Base-by-base conservation (phyloP, 2,329 filamentous ascomycete genomes). In the Plenodomus biglobosus region DNA sequence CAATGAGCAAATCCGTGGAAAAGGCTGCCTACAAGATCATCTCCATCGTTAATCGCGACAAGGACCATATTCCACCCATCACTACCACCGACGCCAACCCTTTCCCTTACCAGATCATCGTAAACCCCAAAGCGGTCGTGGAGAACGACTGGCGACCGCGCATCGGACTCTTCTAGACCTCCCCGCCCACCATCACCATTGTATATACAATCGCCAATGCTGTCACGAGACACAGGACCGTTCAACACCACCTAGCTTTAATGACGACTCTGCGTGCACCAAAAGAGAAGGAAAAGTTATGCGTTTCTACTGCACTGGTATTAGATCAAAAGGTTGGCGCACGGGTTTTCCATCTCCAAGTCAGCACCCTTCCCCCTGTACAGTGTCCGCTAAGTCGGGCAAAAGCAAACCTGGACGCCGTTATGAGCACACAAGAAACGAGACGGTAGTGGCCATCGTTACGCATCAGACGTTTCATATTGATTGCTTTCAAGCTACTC, bases 21-120 rank as follows among this genome's bases (percentile, higher is more conserved):
- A 88, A 90, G 53, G 89, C 91, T 6, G 88, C 88, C 49, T 84
- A 95, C 78, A 95, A 96, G 74, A 92, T 96, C 62, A 84, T 96
- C 60, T 86, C 85, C 53, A 87, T 89, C 44, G 91, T 90, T 63
- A 95, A 95, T 74, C 78, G 83, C 42, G 88, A 96, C 73, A 95
- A 95, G 71, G 90, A 95, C 65, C 94, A 97, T 72, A 97, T 99
- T 58, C 94, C 94, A 1, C 94, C 92, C 42, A 97, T 97, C 63
- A 96, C 91, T 8, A 94, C 91, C 18, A 91, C 86, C 67, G 90
- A 92, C 54, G 79, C 88, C 40, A 97, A 97, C 70, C 92, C 94
- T 0, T 99, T 97, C 66, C 92, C 92, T 0, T 97, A 95, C 73
- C 87, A 92, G 72, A 95, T 97, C 67, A 82, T 87, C 52, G 84